Evolutionary conservation across 306 rosid genomes (phyloP).

Genomic region (Sicyos edulis): DNA sequence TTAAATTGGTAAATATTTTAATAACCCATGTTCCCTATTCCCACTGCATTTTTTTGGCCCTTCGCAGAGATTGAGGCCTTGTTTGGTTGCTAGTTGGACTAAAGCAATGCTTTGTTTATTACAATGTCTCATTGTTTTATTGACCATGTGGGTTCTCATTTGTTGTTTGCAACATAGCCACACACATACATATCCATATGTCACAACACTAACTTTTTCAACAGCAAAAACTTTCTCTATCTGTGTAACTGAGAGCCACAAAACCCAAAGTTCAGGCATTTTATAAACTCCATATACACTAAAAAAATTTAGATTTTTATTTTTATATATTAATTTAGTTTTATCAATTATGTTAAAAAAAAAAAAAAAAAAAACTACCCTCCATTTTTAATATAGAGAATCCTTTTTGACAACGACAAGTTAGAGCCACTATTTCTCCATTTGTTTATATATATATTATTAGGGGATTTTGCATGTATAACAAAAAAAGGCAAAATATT

Average conservation of each 20-base stretch:
- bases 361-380: not conserved
- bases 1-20: slow-evolving; percentile 10
- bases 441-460: not conserved
- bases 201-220: slow-evolving; percentile 16
- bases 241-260: slow-evolving; percentile 20
- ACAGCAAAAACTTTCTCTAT: slow-evolving; percentile 4
- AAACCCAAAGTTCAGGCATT: slow-evolving; percentile 13
- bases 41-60: slow-evolving; percentile 18
- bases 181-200: slow-evolving; percentile 14
- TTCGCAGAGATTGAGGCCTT: slow-evolving; percentile 10
- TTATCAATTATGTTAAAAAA: not conserved
- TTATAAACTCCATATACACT: not conserved
- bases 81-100: slow-evolving; percentile 16
- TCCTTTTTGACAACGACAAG: not conserved
- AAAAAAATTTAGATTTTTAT: not conserved
- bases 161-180: slow-evolving; percentile 19
- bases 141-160: slow-evolving; percentile 14
- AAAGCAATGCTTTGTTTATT: slow-evolving; percentile 10
- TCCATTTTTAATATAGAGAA: not conserved
- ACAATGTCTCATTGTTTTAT: not conserved
- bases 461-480: too few species aligned
- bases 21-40: slow-evolving; percentile 13
- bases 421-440: not conserved
- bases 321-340: not conserved
- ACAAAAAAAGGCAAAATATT: too few species aligned